Evolutionary conservation across 306 rosid genomes (phyloP).

Genomic region (Quercus rubra): DNA sequence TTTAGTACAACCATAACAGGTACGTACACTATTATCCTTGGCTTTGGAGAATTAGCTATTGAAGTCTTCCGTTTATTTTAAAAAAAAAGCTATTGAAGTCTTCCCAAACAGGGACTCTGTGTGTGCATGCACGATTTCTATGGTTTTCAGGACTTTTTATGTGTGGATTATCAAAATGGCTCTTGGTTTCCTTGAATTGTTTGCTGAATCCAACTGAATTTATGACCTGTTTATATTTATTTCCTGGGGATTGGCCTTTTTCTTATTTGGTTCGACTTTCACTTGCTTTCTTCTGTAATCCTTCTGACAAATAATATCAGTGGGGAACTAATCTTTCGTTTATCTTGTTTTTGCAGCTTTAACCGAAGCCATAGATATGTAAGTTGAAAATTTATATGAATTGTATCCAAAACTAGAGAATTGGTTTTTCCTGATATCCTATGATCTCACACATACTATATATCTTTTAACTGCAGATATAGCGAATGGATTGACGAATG

Average conservation of each 20-base stretch:
- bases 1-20: constrained; percentile 53
- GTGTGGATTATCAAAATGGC: neutral
- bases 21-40: constrained; percentile 16
- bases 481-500: constrained; percentile 71
- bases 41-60: too few species aligned
- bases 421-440: neutral
- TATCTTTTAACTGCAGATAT: constrained; percentile 35
- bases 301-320: neutral
- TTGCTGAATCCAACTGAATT: neutral
- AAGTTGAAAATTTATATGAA: constrained; percentile 10
- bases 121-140: too few species aligned
- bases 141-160: too few species aligned
- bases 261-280: neutral
- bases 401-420: neutral
- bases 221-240: neutral
- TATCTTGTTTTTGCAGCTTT: constrained; percentile 40
- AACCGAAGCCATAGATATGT: constrained; percentile 53
- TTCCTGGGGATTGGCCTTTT: too few species aligned
- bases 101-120: neutral
- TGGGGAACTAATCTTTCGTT: neutral
- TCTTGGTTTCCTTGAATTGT: neutral
- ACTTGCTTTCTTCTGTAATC: neutral
- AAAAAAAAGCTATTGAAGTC: neutral
- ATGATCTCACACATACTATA: neutral
- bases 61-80: too few species aligned